phyloP scores from a whole-genome alignment of 352 stramenopile species.

The Phytophthora foliorum region DNA sequence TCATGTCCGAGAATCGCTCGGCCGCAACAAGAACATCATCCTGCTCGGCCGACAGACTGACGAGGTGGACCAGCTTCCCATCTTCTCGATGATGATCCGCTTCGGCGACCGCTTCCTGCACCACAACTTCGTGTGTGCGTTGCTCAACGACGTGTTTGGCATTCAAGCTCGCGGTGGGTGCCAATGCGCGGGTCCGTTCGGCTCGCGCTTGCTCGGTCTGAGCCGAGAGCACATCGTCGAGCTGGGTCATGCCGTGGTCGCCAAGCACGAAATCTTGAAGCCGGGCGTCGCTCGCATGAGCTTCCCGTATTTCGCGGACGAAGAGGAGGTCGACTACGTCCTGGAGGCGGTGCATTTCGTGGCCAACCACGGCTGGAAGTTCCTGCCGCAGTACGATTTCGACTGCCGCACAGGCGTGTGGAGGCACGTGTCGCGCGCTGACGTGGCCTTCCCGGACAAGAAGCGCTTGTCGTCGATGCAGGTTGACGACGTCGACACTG shows the following conservation, averaged over 20 bases:
- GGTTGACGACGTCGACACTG: conserved; percentile 16
- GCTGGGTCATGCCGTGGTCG: conserved; percentile 89
- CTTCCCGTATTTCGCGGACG: conserved; percentile 88
- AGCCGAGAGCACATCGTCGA: conserved; percentile 63
- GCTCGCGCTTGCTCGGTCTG: conserved; percentile 93
- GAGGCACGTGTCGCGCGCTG: conserved; percentile 55
- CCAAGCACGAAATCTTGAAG: conserved; percentile 93
- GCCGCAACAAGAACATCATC: conserved; percentile 76
- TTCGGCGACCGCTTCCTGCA: conserved; percentile 93
- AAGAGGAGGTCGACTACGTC: conserved; percentile 94
- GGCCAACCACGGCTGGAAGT: conserved; percentile 91
- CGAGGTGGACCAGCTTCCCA: conserved; percentile 80
- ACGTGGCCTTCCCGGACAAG: conserved; percentile 28
- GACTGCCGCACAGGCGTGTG: conserved; percentile 96
- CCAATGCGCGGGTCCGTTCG: conserved; percentile 95
- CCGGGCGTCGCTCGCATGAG: conserved; percentile 96
- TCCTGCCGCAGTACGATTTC: conserved; percentile 96
- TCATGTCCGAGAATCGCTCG: conserved; percentile 52
- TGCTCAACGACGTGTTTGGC: conserved; percentile 99
- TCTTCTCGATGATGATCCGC: conserved; percentile 96
- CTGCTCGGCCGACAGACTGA: conserved; percentile 83
- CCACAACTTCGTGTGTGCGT: conserved; percentile 98
- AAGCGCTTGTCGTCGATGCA: conserved; percentile 32
- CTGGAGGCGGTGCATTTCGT: conserved; percentile 94
- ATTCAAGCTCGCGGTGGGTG: conserved; percentile 76